Percentiles rank a stretch among this genome's conserved stretches.
phyloP scores from a whole-genome alignment of 331 rosid species.

The Acacia concinna region DNA sequence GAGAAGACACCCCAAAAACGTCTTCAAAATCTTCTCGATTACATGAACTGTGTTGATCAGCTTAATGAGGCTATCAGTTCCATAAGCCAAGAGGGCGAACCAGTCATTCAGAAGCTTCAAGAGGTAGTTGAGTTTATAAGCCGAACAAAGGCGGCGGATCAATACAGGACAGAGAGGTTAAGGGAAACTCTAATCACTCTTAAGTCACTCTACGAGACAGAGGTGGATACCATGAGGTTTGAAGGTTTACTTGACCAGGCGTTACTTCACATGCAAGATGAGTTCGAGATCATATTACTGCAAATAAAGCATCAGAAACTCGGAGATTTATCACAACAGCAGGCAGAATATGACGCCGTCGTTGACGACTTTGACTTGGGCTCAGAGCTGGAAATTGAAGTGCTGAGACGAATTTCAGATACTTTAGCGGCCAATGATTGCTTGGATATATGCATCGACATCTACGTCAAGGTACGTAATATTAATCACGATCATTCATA shows the following conservation, averaged over 20 bases:
- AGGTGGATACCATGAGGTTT: conserved; percentile 76
- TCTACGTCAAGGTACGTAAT: conserved; percentile 73
- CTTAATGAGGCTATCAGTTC: conserved; percentile 45
- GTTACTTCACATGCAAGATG: conserved; percentile 71
- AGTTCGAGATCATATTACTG: conserved; percentile 58
- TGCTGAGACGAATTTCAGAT: conserved; percentile 53
- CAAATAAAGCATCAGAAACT: conserved; percentile 55
- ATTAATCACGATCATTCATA: neutral
- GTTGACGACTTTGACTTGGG: conserved; percentile 49
- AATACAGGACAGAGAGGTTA: conserved; percentile 51
- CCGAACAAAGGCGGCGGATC: conserved; percentile 80
- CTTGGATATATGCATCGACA: conserved; percentile 84
- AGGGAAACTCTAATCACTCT: conserved; percentile 69
- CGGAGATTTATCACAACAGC: conserved; percentile 10
- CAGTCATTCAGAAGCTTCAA: conserved; percentile 78
- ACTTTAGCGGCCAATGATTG: conserved; percentile 77
- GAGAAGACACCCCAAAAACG: conserved; percentile 39
- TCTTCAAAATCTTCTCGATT: conserved; percentile 50
- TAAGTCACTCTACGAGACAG: conserved; percentile 70
- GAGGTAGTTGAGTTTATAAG: conserved; percentile 94
- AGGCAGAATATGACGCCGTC: conserved; percentile 12
- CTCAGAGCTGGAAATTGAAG: conserved; percentile 57
- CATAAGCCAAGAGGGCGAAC: conserved; percentile 65
- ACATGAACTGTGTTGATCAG: conserved; percentile 60
- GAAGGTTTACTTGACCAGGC: conserved; percentile 84